Base-by-base conservation (phyloP, 306 rosid species). In the Styphnolobium japonicum region DNA sequence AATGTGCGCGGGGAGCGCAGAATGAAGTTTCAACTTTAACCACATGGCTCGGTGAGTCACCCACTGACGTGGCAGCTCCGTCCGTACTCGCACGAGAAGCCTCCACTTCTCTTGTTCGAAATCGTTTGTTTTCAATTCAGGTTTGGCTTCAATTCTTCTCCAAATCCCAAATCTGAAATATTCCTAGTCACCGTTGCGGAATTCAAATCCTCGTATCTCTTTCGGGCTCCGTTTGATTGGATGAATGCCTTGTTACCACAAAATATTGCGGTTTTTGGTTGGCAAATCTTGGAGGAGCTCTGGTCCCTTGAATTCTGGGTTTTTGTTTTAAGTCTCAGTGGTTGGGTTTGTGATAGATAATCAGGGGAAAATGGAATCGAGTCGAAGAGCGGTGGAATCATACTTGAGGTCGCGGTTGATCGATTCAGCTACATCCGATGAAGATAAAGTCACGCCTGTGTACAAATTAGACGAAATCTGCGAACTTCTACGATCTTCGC, bases 351-450 rank as follows among this genome's bases (percentile, higher is more conserved):
- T 72, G 76, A 37, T 23, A 25, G 49, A 27, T 61, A 43, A 72
- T 46, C 78, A 72, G 75, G 73, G 84, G 52, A 31, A n/a, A 64
- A 96, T 96, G 99, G 99, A 96, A 78, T 83, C 98, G 66, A 93
- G 99, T 85, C 85, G 99, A 63, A 90, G 99, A 90, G 99, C 98
- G 37, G 99, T 96, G 79, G 99, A 96, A 78, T 90, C 99, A 39
- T 96, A 91, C 70, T 91, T 97, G 99, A 87, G 98, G 67, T 91
- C 98, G 31, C 80, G 97, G 58, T 72, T 93, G 93, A 82, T 96
- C 80, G 99, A 96, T 80, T 86, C 86, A 42, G 99, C 91, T 12
- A 96, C 99, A 3, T 88, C 94, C 14, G 98, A 93, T 68, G 99
- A 96, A 84, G 99, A 93, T 85, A 93, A 96, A 77, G 96, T 96